Evolutionary conservation across 2,329 filamentous ascomycete genomes (phyloP).

Genomic region (Neoascochyta sp.): DNA sequence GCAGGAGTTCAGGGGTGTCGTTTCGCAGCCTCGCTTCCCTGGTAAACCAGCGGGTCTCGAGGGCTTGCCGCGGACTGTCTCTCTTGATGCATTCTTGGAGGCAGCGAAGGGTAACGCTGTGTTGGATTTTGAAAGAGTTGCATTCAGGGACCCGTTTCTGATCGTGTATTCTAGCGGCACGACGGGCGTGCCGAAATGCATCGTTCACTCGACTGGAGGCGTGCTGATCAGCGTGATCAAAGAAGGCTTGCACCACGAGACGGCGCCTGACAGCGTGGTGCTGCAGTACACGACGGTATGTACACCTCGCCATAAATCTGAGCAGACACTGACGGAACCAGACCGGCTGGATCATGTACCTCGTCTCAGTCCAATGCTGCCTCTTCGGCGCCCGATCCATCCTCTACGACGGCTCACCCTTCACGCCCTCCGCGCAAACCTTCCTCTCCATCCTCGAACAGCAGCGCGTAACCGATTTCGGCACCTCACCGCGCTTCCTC

Average conservation of each 20-base stretch:
- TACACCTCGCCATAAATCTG: not conserved
- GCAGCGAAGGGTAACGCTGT: slow-evolving; percentile 38
- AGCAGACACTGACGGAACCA: slow-evolving; percentile 3
- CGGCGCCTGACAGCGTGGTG: slow-evolving; percentile 43
- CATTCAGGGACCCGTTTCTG: slow-evolving; percentile 71
- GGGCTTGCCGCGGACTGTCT: slow-evolving; percentile 48
- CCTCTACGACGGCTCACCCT: slow-evolving; percentile 81
- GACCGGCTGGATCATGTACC: slow-evolving; percentile 78
- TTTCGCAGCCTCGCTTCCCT: slow-evolving; percentile 64
- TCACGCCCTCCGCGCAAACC: slow-evolving; percentile 62
- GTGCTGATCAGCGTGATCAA: slow-evolving; percentile 58
- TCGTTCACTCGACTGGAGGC: slow-evolving; percentile 72
- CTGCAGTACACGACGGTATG: slow-evolving; percentile 57
- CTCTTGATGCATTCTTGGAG: slow-evolving; percentile 43
- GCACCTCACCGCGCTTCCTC: slow-evolving; percentile 73
- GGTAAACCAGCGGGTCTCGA: slow-evolving; percentile 57
- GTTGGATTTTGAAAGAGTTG: slow-evolving; percentile 57
- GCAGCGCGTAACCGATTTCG: slow-evolving; percentile 67
- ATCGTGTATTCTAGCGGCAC: slow-evolving; percentile 78
- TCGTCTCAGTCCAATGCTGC: slow-evolving; percentile 58
- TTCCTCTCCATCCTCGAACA: slow-evolving; percentile 62
- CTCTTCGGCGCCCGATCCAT: slow-evolving; percentile 59
- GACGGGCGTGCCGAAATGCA: slow-evolving; percentile 79
- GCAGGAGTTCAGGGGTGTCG: slow-evolving; percentile 58
- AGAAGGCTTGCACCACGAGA: slow-evolving; percentile 57